Evolutionary conservation across 2,329 filamentous ascomycete genomes (phyloP).

Genomic region (Diaporthe ilicicola): DNA sequence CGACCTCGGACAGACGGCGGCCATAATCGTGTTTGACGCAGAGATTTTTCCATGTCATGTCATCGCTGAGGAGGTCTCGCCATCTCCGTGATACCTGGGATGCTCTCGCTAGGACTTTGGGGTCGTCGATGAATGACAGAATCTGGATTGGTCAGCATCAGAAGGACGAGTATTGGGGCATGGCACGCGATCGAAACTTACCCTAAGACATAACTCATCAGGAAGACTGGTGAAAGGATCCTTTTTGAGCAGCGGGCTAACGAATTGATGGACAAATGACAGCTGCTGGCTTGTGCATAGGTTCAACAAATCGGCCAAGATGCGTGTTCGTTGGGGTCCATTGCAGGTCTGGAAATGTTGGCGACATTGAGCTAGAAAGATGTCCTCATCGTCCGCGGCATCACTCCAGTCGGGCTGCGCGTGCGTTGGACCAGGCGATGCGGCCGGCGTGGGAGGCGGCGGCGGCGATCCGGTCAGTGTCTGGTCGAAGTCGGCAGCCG

Average conservation of each 20-base stretch:
- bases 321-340: slow-evolving; percentile 77
- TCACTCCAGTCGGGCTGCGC: slow-evolving; percentile 77
- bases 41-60: slow-evolving; percentile 97
- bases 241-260: slow-evolving; percentile 92
- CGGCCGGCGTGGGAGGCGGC: slow-evolving; percentile 71
- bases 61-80: slow-evolving; percentile 92
- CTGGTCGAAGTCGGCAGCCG: slow-evolving; percentile 70
- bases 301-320: slow-evolving; percentile 88
- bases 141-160: slow-evolving; percentile 65
- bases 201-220: slow-evolving; percentile 89
- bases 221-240: slow-evolving; percentile 93
- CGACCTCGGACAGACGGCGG: slow-evolving; percentile 63
- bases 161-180: neutral
- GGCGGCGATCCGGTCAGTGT: slow-evolving; percentile 68
- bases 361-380: slow-evolving; percentile 80
- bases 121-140: slow-evolving; percentile 95
- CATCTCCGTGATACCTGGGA: slow-evolving; percentile 96
- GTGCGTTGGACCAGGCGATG: slow-evolving; percentile 70
- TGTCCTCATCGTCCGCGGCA: slow-evolving; percentile 82
- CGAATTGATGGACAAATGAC: slow-evolving; percentile 95
- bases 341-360: slow-evolving; percentile 82
- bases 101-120: slow-evolving; percentile 89
- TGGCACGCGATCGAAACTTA: slow-evolving; percentile 53
- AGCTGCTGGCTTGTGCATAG: slow-evolving; percentile 94
- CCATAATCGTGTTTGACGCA: slow-evolving; percentile 95